Percentiles rank a stretch among this genome's conserved stretches.
Conservation (phyloP, 1,284 basidiomycete genomes). For the Ustilago sp. region DNA sequence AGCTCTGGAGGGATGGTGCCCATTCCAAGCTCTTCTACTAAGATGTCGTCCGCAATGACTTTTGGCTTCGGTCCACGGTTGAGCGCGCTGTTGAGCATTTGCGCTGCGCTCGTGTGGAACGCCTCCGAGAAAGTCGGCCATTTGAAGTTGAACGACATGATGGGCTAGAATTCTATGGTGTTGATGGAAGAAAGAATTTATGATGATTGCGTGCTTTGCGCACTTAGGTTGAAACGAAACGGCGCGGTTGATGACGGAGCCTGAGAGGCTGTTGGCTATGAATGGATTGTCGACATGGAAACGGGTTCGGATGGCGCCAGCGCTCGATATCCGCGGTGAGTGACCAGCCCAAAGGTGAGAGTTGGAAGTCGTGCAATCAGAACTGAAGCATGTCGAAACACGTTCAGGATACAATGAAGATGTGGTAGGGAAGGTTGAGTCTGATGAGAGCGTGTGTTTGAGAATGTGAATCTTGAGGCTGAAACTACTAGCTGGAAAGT, state of each 20-base stretch:
- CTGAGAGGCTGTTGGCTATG: constrained; percentile 16
- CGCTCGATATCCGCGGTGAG: constrained; percentile 18
- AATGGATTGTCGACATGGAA: constrained; percentile 23
- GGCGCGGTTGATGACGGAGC: constrained; percentile 4
- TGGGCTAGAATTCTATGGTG: neutral
- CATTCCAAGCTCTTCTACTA: constrained; percentile 98
- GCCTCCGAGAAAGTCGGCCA: constrained; percentile 87
- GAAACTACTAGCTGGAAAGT: neutral
- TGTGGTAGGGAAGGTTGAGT: neutral
- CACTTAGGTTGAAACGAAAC: neutral
- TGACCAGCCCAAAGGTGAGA: neutral
- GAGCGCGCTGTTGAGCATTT: constrained; percentile 70
- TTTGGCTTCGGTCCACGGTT: constrained; percentile 79
- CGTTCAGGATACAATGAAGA: neutral
- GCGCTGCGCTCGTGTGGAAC: constrained; percentile 71
- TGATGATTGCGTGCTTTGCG: neutral
- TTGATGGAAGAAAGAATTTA: neutral
- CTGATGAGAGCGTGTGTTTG: neutral
- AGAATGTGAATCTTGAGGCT: constrained; percentile 1
- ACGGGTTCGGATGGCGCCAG: constrained; percentile 24
- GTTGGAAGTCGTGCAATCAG: neutral
- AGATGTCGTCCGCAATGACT: constrained; percentile 95
- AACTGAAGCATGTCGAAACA: neutral
- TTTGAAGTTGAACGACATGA: constrained; percentile 96
- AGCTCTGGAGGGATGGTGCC: constrained; percentile 97